Conservation (phyloP, 495 filamentous ascomycete genomes). For the Penicillium manginii region DNA sequence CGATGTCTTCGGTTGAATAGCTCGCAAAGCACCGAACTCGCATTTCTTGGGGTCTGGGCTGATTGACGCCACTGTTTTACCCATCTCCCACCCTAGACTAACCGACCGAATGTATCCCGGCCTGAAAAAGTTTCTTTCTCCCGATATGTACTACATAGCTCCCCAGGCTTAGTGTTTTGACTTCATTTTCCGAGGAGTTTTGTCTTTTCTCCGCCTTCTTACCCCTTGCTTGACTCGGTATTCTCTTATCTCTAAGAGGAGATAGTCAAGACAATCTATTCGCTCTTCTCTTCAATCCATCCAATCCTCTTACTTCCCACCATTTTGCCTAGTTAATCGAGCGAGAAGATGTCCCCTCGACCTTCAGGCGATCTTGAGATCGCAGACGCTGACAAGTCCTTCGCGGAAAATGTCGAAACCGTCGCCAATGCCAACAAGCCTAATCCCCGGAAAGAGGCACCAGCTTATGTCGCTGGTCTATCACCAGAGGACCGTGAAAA, state of each 20-base stretch:
- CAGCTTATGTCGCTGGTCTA: conserved; percentile 54
- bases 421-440: conserved; percentile 37
- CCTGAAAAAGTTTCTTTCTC: conserved; percentile 3
- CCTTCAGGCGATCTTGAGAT: conserved; percentile 26
- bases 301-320: not conserved
- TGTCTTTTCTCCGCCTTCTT: conserved; percentile 7
- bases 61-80: conserved; percentile 12
- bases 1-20: not conserved
- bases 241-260: conserved; percentile 12
- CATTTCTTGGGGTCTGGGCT: conserved; percentile 1
- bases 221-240: conserved; percentile 23
- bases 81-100: not conserved
- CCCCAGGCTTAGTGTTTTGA: not conserved
- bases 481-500: conserved; percentile 51
- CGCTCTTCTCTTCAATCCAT: not conserved
- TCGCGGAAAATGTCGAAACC: conserved; percentile 61
- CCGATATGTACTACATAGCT: not conserved
- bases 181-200: conserved; percentile 26
- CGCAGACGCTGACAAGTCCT: conserved; percentile 56
- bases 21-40: conserved; percentile 2
- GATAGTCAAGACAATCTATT: not conserved
- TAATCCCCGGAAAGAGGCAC: conserved; percentile 44
- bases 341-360: conserved; percentile 29
- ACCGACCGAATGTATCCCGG: not conserved
- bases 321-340: not conserved